Base-by-base conservation (phyloP, 805 yeast species). In the Teunomyces kruisii region DNA sequence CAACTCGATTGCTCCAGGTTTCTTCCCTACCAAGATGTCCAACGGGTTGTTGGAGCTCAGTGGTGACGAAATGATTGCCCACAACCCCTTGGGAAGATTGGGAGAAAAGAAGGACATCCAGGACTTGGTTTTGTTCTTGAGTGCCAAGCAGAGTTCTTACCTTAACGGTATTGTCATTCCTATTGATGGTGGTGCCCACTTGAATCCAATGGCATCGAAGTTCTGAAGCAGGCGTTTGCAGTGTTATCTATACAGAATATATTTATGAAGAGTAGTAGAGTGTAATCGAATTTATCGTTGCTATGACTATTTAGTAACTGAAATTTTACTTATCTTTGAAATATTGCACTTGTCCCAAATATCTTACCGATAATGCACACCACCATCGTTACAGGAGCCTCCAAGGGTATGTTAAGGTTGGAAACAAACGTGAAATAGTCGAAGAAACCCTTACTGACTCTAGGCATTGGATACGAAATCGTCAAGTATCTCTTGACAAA, bases 401-500 rank as follows among this genome's bases (percentile, higher is more conserved):
- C 88, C 2, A 75, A 79, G 60, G 83, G 78, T 72, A 56, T 30
- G 75, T 62, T n/a, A n/a, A n/a, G n/a, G n/a, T n/a, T n/a, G n/a
- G n/a, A n/a, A n/a, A n/a, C 5, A 13, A 8, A 26, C n/a, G 17
- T 10, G 32, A 12, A 9, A 10, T 12, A n/a, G 33, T 31, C 9
- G 13, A 9, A 26, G 13, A 13, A 36, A 9, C 13, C 6, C 40
- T 17, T 35, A 37, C 50, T 52, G 44, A 50, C 7, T 39, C 6
- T 39, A 70, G 96, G 97, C 4, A 84, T 92, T 56, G 99, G 99
- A 2, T 78, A 74, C n/a, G 76, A 90, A 1, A 81, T 86, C 52
- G 88, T 84, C 3, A 74, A 77, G 31, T 56, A 69, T 12, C 64
- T 79, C 14, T 65, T 90, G 1, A 53, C 68, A 0, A 51, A 58